Percentiles rank a stretch among this genome's conserved stretches.
These are phyloP conservation scores for Beta vulgaris DNA, from an alignment of 148 eudicot genomes.

Conservation along the genomic window DNA sequence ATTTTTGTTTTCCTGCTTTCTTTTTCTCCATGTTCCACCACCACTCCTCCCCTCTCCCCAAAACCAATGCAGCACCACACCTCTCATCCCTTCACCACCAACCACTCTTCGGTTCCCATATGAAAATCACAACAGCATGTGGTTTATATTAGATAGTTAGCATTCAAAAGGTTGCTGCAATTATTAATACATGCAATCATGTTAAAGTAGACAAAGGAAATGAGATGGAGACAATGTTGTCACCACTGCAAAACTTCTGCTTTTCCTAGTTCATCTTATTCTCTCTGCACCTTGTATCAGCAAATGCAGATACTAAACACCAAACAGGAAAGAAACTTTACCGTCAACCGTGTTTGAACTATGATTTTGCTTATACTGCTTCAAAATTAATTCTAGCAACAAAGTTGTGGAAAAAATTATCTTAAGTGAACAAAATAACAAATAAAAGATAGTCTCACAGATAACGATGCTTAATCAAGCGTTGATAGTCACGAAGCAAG, in stretches of 20 bases:
- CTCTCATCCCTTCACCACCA: too few relatives aligned
- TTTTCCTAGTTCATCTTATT: not conserved
- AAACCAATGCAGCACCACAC: too few relatives aligned
- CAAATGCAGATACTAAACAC: not conserved
- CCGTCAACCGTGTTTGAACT: not conserved
- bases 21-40: too few relatives aligned
- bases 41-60: too few relatives aligned
- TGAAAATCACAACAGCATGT: too few relatives aligned
- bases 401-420: not conserved
- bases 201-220: not conserved
- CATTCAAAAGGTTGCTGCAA: not conserved
- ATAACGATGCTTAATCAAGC: slow-evolving; percentile 54
- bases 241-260: not conserved
- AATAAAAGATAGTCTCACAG: slow-evolving; percentile 43
- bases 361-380: not conserved
- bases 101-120: too few relatives aligned
- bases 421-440: not conserved
- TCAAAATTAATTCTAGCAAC: not conserved
- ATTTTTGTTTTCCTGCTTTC: too few relatives aligned
- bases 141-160: not conserved
- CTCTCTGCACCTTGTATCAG: not conserved
- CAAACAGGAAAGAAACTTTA: not conserved
- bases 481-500: slow-evolving; percentile 91
- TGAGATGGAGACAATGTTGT: not conserved
- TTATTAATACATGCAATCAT: too few relatives aligned